Evolutionary conservation across 1,284 basidiomycete genomes (phyloP), one percentile per base, ranked within the genome.

Genomic region (Irpex lacteus): DNA sequence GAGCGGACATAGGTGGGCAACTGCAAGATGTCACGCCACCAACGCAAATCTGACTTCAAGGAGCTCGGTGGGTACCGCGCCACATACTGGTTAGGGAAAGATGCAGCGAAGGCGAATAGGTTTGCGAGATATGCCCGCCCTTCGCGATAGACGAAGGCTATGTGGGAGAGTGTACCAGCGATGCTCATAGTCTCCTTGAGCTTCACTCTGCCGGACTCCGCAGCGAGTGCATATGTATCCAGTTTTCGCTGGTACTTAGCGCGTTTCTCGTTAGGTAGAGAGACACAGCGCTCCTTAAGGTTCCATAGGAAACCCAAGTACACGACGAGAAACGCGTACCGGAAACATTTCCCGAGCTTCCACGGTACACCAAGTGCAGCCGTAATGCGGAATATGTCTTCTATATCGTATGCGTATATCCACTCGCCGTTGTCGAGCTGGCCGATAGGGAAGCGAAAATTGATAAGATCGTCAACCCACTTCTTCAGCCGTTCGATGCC

Each of bases 301-400:
- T 76, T 70, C 79, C 80, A 82, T 1, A 69, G 6, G 63, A 81
- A 80, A 9, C 80, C 78, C 0, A 80, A 67, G 63, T 80, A 81
- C 3, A 57, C 69, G 62, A 78, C 76, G 0, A 44, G 36, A 6
- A 64, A 26, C 1, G 68, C 62, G 63, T 80, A 80, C 1, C 44
- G 59, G 6, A 32, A 50, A 57, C 62, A 66, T 55, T 78, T 78
- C 1, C 63, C 58, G 0, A 57, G 65, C 59, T 78, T 73, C 73
- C 74, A 77, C 0, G 74, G 76, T 1, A 75, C 61, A 8, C 65
- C 52, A 0, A 77, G 70, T 0, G 62, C 34, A 0, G 4, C 36
- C 21, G 75, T 71, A 2, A 64, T 50, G 0, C 36, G n/a, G 0
- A 74, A 54, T 15, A 72, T 68, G 7, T 63, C 54, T 7, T 44